Percentiles rank a stretch among this genome's conserved stretches.
Evolutionary conservation across 768 basidiomycete species (phyloP).

Genomic region (Mycena rosella): DNA sequence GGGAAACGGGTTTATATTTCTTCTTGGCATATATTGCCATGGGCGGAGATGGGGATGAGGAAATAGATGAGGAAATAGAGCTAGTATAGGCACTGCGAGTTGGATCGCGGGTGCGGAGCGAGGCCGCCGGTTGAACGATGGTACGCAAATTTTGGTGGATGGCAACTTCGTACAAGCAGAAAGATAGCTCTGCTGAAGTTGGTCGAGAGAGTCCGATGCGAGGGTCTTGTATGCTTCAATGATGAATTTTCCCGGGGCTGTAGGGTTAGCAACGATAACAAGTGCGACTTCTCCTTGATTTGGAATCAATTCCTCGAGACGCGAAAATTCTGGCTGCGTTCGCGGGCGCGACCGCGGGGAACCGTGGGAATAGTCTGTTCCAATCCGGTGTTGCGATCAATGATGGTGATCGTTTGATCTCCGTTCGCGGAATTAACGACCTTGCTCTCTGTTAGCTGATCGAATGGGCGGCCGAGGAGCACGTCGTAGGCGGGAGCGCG

Average conservation of each 20-base stretch:
- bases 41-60: background rate
- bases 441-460: constrained; percentile 2
- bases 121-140: constrained; percentile 3
- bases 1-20: constrained; percentile 42
- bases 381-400: constrained; percentile 9
- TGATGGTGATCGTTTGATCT: constrained; percentile 8
- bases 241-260: background rate
- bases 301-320: constrained; percentile 1
- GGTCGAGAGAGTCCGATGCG: background rate
- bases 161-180: background rate
- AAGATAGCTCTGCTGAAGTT: background rate
- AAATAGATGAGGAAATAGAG: background rate
- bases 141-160: background rate
- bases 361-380: constrained; percentile 17
- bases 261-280: background rate
- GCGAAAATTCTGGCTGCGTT: background rate
- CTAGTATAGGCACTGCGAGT: background rate
- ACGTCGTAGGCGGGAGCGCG: background rate
- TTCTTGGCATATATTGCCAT: constrained; percentile 6
- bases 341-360: background rate
- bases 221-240: background rate
- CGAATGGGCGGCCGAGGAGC: constrained; percentile 31
- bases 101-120: background rate
- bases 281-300: constrained; percentile 25
- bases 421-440: background rate